A percentile compares a stretch with the other conserved stretches of the same genome.
Conservation (phyloP, 345 rosid genomes). For the Rhodamnia rubescens region DNA sequence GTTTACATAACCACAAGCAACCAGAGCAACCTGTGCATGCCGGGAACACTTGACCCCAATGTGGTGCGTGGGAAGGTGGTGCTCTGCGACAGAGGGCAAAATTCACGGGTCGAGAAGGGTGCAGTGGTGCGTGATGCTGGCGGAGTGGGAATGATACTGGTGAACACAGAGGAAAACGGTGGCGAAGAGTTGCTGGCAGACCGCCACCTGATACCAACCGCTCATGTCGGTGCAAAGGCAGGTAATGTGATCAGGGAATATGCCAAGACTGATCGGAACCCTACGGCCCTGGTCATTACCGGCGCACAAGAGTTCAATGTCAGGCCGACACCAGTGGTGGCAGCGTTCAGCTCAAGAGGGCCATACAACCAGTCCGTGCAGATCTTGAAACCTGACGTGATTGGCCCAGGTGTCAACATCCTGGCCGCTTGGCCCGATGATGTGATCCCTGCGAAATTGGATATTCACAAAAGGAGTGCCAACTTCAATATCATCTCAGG, state of each 20-base stretch:
- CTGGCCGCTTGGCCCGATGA: conserved; percentile 77
- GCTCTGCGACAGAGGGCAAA: conserved; percentile 65
- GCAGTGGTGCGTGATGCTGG: conserved; percentile 66
- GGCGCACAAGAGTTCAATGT: conserved; percentile 54
- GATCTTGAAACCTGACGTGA: conserved; percentile 79
- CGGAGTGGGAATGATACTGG: conserved; percentile 79
- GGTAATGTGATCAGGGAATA: conserved; percentile 54
- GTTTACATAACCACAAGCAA: conserved; percentile 28
- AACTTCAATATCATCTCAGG: conserved; percentile 77
- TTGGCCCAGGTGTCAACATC: conserved; percentile 85
- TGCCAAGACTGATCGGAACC: conserved; percentile 22
- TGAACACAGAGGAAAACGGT: conserved; percentile 43
- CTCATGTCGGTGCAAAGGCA: conserved; percentile 52
- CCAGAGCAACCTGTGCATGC: conserved; percentile 47
- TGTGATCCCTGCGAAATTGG: conserved; percentile 56
- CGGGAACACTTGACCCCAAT: conserved; percentile 49
- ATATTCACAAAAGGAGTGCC: conserved; percentile 40
- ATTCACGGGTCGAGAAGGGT: conserved; percentile 71
- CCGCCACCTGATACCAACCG: conserved; percentile 61
- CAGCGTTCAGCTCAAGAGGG: conserved; percentile 85
- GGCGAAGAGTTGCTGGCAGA: conserved; percentile 83
- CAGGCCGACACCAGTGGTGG: conserved; percentile 72
- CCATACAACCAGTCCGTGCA: conserved; percentile 60
- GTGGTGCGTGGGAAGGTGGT: conserved; percentile 65
- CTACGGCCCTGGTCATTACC: conserved; percentile 42